Percentiles rank a stretch among this genome's conserved stretches.
These are phyloP conservation scores for Xerocomus amazonicus DNA, from an alignment of 1,284 basidiomycete genomes.

Conservation along the genomic window DNA sequence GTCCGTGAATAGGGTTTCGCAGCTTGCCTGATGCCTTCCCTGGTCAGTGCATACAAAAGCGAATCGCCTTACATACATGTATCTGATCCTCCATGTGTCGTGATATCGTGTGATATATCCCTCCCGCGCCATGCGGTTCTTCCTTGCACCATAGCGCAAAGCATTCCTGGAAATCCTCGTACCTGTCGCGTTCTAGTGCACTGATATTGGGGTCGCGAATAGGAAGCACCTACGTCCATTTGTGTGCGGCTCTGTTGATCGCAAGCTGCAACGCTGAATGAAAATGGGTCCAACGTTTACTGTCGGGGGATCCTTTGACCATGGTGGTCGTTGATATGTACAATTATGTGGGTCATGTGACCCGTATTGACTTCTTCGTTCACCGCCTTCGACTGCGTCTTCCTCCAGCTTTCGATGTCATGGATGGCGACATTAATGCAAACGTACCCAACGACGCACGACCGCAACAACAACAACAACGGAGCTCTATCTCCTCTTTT, in stretches of 20 bases:
- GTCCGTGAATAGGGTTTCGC: constrained; percentile 58
- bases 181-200: constrained; percentile 39
- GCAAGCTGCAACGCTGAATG: constrained; percentile 72
- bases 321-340: constrained; percentile 26
- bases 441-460: constrained; percentile 10
- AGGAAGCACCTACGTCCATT: constrained; percentile 65
- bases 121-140: constrained; percentile 62
- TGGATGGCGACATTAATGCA: constrained; percentile 27
- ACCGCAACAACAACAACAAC: constrained; percentile 18
- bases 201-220: not conserved
- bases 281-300: constrained; percentile 72
- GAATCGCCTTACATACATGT: constrained; percentile 40
- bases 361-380: not conserved
- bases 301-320: constrained; percentile 45
- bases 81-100: constrained; percentile 65
- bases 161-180: constrained; percentile 74
- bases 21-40: constrained; percentile 22
- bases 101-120: constrained; percentile 63
- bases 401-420: constrained; percentile 12
- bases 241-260: constrained; percentile 69
- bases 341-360: constrained; percentile 18
- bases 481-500: constrained; percentile 56
- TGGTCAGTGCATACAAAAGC: constrained; percentile 1
- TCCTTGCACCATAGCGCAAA: constrained; percentile 73
- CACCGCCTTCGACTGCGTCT: not conserved